Evolutionary conservation across 75 land plant species (phyloP).

Genomic region (Selaginella moellendorffii): DNA sequence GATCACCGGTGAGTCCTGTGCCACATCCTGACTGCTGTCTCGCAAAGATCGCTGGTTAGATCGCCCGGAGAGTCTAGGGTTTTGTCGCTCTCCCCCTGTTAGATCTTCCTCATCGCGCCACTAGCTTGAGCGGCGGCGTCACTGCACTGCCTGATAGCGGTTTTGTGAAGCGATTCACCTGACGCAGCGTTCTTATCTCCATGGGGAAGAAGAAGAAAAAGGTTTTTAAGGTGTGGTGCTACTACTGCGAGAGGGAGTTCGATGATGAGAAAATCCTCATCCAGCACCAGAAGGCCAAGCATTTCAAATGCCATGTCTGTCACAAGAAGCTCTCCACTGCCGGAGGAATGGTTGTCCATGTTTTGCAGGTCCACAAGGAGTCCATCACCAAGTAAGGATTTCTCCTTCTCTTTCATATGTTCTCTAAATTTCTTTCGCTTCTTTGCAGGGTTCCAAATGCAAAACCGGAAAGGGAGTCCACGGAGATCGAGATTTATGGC

Average conservation of each 20-base stretch:
- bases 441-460: constrained; percentile 89
- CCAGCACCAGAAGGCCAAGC: constrained; percentile 98
- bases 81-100: too few relatives aligned
- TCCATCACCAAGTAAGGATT: constrained; percentile 74
- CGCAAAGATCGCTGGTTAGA: too few relatives aligned
- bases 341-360: constrained; percentile 90
- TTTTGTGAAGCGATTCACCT: background rate
- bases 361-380: constrained; percentile 95
- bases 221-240: constrained; percentile 71
- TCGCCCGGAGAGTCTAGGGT: constrained; percentile 1
- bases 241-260: constrained; percentile 94
- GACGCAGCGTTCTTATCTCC: background rate
- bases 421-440: background rate
- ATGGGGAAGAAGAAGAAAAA: constrained; percentile 74
- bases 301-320: constrained; percentile 96
- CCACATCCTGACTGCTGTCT: too few relatives aligned
- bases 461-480: constrained; percentile 81
- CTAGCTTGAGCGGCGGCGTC: too few relatives aligned
- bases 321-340: constrained; percentile 99
- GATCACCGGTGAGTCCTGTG: too few relatives aligned
- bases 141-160: too few relatives aligned
- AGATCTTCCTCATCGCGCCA: too few relatives aligned
- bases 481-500: constrained; percentile 85
- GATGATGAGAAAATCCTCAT: constrained; percentile 97
- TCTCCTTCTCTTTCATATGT: background rate